Base-by-base conservation (phyloP, 768 basidiomycete genomes). In the Mycena metata region DNA sequence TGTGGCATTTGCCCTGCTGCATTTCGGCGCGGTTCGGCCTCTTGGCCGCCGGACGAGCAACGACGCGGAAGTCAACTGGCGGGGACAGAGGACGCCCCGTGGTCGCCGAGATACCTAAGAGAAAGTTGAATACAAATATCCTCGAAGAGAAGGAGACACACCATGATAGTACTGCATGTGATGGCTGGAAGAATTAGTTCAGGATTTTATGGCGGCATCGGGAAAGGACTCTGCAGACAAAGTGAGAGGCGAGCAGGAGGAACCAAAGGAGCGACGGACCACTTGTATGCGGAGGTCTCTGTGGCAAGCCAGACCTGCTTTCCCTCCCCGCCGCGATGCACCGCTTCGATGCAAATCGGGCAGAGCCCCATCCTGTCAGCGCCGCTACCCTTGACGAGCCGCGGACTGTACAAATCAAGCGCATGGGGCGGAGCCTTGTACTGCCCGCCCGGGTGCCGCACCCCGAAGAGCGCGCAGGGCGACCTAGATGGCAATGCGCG, bases 281-380 rank as follows among this genome's bases (percentile, higher is more conserved):
- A 93, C 92, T 94, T 94, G 82, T 89, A 94, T 21, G 93, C 93
- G 16, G 90, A 91, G 74, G 91, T 90, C 72, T 94, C 94, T 87
- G 89, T 93, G 2, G 89, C 86, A 39, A 93, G 78, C 93, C 94
- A 95, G 30, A 90, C 67, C 43, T 84, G 83, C 72, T 86, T 88
- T 3, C 86, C 86, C 62, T 85, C 86, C 0, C 93, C 93, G 1
- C 91, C 91, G 11, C 93, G 85, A 23, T 79, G 80, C 5, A 74
- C 76, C 42, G 82, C 77, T 77, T 94, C 93, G 46, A 88, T 76
- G 73, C 94, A 95, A 55, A 95, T 86, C 0, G 94, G 94, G 72
- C 94, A 95, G 41, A 94, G 75, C 2, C 93, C 94, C 0, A 90
- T 85, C 79, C 95, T 95, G 3, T 86, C 84, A 1, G 79, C 76